phyloP scores from a whole-genome alignment of 2,329 filamentous ascomycete genomes.

The Hansfordia pulvinata region DNA sequence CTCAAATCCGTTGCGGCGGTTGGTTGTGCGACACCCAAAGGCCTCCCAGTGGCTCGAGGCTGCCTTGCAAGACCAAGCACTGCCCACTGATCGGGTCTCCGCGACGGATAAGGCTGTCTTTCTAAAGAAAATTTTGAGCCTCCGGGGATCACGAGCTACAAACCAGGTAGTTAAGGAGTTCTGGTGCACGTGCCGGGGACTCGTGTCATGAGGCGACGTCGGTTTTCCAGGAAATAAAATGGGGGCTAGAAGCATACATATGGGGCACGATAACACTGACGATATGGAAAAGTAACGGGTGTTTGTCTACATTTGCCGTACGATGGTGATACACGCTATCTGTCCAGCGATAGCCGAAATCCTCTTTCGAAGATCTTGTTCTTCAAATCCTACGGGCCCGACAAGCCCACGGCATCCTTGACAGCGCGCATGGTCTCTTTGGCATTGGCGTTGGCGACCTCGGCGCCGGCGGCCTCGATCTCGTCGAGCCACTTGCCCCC shows the following conservation, averaged over 20 bases:
- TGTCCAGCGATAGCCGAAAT: conserved; percentile 2
- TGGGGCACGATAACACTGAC: neutral
- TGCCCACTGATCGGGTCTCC: conserved; percentile 46
- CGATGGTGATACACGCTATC: conserved; percentile 26
- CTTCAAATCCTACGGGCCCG: neutral
- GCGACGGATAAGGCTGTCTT: conserved; percentile 48
- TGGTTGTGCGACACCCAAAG: conserved; percentile 41
- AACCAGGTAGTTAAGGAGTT: conserved; percentile 59
- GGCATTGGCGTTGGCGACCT: conserved; percentile 48
- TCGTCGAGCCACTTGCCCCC: conserved; percentile 39
- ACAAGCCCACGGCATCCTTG: conserved; percentile 35
- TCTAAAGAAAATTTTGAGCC: conserved; percentile 51
- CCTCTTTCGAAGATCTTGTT: neutral
- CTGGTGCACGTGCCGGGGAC: conserved; percentile 36
- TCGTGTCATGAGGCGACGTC: conserved; percentile 11
- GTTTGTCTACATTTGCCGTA: conserved; percentile 44
- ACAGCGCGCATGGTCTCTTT: conserved; percentile 41
- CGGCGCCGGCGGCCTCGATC: conserved; percentile 43
- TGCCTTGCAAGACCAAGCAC: conserved; percentile 39
- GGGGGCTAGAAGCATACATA: neutral
- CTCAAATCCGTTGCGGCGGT: conserved; percentile 56
- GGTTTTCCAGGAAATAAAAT: conserved; percentile 15
- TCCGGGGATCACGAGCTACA: conserved; percentile 50
- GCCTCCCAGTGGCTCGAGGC: conserved; percentile 50
- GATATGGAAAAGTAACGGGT: neutral